phyloP scores from a whole-genome alignment of 192 early-diverging fungal species.

The Rhizophagus sp. region DNA sequence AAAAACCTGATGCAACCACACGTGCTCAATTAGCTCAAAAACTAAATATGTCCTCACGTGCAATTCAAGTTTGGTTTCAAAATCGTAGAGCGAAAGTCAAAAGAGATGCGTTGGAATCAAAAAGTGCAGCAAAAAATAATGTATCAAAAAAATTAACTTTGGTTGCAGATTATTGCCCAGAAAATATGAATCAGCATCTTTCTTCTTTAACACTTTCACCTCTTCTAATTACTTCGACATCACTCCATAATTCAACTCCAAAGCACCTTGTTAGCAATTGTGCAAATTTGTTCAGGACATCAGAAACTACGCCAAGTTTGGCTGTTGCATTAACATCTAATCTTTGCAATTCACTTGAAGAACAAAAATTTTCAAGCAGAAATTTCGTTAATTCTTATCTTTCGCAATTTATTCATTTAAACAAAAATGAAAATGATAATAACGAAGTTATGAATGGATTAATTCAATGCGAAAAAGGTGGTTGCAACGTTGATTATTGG shows the following conservation, averaged over 20 bases:
- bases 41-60: constrained; percentile 68
- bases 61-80: constrained; percentile 87
- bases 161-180: not conserved
- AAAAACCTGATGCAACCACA: constrained; percentile 65
- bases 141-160: constrained; percentile 15
- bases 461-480: not conserved
- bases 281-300: not conserved
- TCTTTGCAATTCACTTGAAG: too few relatives aligned
- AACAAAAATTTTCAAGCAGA: not conserved
- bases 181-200: not conserved
- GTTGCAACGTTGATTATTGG: not conserved
- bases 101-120: constrained; percentile 45
- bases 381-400: not conserved
- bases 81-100: constrained; percentile 88
- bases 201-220: not conserved
- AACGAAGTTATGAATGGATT: not conserved
- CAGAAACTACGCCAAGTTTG: not conserved
- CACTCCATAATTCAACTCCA: not conserved
- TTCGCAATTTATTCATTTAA: not conserved
- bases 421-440: not conserved
- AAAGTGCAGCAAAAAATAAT: constrained; percentile 11
- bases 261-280: too few relatives aligned
- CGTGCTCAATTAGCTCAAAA: constrained; percentile 62
- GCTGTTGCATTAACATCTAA: too few relatives aligned
- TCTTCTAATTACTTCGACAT: not conserved